Evolutionary conservation across 1,284 basidiomycete genomes (phyloP).

Genomic region (Crepidotus sp.): DNA sequence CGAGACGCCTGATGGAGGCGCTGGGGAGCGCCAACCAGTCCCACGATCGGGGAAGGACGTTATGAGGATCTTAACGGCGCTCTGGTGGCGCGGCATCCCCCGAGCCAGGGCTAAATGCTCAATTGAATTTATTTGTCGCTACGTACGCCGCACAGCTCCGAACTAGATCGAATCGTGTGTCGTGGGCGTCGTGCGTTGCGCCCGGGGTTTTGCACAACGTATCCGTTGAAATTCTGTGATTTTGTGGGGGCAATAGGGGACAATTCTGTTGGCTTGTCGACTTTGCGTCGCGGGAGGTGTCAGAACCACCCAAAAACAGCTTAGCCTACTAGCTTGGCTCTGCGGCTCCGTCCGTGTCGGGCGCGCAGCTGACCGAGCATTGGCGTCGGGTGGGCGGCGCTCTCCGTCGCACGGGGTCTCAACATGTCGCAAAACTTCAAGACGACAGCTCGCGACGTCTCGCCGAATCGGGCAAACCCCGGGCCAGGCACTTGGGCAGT

Average conservation of each 20-base stretch:
- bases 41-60: not conserved
- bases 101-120: no score
- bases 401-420: not conserved
- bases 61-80: not conserved
- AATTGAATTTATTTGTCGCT: not conserved
- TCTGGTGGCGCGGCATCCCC: not conserved
- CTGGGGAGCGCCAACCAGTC: not conserved
- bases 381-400: slow-evolving; percentile 2
- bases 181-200: not conserved
- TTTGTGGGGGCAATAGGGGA: not conserved
- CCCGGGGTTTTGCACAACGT: not conserved
- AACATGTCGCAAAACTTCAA: not conserved
- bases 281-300: slow-evolving; percentile 3
- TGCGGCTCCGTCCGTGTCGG: not conserved
- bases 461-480: slow-evolving; percentile 6
- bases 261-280: not conserved
- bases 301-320: not conserved
- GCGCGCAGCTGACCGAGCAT: not conserved
- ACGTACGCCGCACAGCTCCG: slow-evolving; percentile 3
- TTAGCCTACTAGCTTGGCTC: not conserved
- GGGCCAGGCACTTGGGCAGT: not conserved
- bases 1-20: not conserved
- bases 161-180: not conserved
- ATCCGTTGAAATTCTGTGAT: not conserved
- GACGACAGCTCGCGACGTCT: not conserved